These are phyloP conservation scores for Multifurca ochricompacta DNA, from an alignment of 768 basidiomycete species.

Conservation along the genomic window DNA sequence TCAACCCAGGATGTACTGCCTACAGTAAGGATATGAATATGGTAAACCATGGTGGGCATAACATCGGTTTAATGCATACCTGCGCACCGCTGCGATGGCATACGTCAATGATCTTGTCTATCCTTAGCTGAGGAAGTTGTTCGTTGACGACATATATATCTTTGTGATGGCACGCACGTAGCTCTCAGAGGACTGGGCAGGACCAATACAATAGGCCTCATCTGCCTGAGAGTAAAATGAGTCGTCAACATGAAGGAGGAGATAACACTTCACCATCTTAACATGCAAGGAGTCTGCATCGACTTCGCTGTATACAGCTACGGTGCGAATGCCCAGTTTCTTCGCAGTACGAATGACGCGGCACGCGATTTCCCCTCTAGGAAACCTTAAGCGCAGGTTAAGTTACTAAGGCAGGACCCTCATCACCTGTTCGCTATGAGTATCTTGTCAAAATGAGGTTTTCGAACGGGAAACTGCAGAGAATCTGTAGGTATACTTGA, in stretches of 20 bases:
- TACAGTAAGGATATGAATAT: conserved; percentile 24
- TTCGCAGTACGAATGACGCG: conserved; percentile 86
- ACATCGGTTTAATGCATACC: conserved; percentile 31
- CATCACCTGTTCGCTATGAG: conserved; percentile 80
- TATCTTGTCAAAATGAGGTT: conserved; percentile 81
- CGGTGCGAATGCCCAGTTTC: conserved; percentile 83
- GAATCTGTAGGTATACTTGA: background rate
- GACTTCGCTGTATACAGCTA: conserved; percentile 87
- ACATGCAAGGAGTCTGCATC: conserved; percentile 81
- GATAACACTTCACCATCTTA: conserved; percentile 44
- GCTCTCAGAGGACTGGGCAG: conserved; percentile 81
- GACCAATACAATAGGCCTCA: conserved; percentile 66
- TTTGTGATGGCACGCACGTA: conserved; percentile 53
- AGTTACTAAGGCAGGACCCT: too few species aligned
- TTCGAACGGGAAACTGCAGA: conserved; percentile 13
- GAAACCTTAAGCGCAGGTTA: background rate
- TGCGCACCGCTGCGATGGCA: conserved; percentile 79
- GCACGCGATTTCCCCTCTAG: conserved; percentile 92
- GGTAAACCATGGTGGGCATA: background rate
- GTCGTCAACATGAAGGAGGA: background rate
- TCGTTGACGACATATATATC: background rate
- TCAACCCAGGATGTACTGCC: conserved; percentile 89
- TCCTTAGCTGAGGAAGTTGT: conserved; percentile 48
- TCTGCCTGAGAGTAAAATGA: conserved; percentile 35
- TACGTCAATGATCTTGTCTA: conserved; percentile 83